These are phyloP conservation scores for Eimeria brunetti DNA, from an alignment of 169 alveolate genomes.

Conservation along the genomic window DNA sequence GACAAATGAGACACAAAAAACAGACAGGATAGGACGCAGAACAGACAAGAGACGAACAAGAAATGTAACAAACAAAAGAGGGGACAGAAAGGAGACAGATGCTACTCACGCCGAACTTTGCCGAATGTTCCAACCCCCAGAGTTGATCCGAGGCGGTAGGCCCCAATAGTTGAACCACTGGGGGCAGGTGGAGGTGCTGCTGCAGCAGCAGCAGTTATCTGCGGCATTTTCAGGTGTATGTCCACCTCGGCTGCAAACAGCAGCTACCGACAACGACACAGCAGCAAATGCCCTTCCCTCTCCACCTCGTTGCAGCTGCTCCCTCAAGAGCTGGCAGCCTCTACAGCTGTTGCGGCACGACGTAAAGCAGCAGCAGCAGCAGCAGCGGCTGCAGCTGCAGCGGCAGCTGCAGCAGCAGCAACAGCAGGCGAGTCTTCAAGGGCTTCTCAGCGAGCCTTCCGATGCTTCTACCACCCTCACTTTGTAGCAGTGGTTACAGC, in stretches of 20 bases:
- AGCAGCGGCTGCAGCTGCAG: background rate
- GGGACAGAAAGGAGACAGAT: background rate
- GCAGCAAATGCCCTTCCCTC: no score
- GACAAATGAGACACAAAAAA: no score
- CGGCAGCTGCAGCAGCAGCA: background rate
- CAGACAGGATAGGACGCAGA: no score
- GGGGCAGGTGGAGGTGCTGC: conserved; percentile 44
- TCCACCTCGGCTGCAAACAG: background rate
- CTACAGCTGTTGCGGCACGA: background rate
- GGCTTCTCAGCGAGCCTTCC: background rate
- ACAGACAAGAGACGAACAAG: no score
- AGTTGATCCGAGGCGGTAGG: conserved; percentile 89
- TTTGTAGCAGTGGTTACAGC: background rate
- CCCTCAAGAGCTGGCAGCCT: background rate
- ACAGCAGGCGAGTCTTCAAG: background rate
- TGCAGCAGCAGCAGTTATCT: conserved; percentile 62
- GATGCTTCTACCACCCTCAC: background rate
- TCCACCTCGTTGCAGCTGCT: background rate
- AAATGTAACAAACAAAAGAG: no score
- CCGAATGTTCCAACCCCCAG: conserved; percentile 98
- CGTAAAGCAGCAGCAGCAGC: background rate
- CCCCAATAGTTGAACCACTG: conserved; percentile 79
- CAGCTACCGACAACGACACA: no score
- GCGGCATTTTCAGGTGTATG: conserved; percentile 10
- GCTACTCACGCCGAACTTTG: conserved; percentile 89